Base-by-base conservation (phyloP, 805 yeast genomes). In the Diddensiella transvaalensis region DNA sequence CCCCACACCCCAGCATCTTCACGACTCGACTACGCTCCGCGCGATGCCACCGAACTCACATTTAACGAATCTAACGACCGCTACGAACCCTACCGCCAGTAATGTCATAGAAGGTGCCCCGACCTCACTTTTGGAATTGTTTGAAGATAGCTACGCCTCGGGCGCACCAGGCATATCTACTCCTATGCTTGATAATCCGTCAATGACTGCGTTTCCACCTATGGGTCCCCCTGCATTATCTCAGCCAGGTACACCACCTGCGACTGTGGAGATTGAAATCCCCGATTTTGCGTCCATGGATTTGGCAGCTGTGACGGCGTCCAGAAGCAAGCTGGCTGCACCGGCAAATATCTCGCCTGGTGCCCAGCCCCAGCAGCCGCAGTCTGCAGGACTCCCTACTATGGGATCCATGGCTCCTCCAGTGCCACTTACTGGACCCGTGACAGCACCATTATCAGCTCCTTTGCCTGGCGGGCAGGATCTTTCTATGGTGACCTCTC, bases 111-210 rank as follows among this genome's bases (percentile, higher is more conserved):
- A 71, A 40, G 83, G 76, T 36, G 83, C 87, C 0, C 96, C 96
- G 0, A 81, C 79, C 61, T 83, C 93, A 2, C 68, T 88, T 26
- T 66, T 83, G 50, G 80, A 81, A 61, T 65, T 88, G 22, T 87
- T 87, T 61, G 88, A 83, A 55, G 81, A 78, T 22, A 67, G 61
- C 8, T 63, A 35, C 17, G 33, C 17, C 10, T 40, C 43, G 15
- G 21, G 23, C 23, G 33, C 24, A 11, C 33, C 43, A 10, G 43
- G 18, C 13, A 22, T 32, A 30, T 23, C 42, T 4, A 15, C 38
- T 3, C 42, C 33, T 39, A 40, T 6, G 15, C 24, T 19, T 4
- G 49, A 36, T 36, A 39, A 22, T 35, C 40, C 33, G 26, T 44
- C 40, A 26, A 41, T 8, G 17, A 40, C 43, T 23, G 29, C 29